Evolutionary conservation across 2,329 filamentous ascomycete genomes (phyloP).

Genomic region (Phoma sp.): DNA sequence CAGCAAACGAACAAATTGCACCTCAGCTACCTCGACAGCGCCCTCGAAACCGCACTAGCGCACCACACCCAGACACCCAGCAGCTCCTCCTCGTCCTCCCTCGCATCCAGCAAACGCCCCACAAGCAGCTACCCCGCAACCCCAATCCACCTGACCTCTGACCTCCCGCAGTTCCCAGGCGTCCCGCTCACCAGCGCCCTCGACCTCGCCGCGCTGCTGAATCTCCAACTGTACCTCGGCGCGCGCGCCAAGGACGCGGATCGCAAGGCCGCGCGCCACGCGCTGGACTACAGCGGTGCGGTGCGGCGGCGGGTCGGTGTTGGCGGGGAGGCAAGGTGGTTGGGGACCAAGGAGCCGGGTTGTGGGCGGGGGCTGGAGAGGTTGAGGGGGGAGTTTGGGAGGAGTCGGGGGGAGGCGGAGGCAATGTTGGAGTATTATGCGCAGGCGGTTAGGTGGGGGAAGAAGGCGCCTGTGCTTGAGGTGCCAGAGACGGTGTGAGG

Average conservation of each 20-base stretch:
- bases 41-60: slow-evolving; percentile 22
- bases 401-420: slow-evolving; percentile 21
- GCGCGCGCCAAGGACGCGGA: slow-evolving; percentile 29
- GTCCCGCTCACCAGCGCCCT: slow-evolving; percentile 15
- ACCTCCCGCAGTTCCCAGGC: slow-evolving; percentile 18
- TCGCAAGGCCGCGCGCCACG: slow-evolving; percentile 29
- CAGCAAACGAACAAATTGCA: slow-evolving; percentile 24
- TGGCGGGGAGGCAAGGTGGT: slow-evolving; percentile 27
- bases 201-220: slow-evolving; percentile 35
- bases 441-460: slow-evolving; percentile 31
- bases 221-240: slow-evolving; percentile 28
- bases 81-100: slow-evolving; percentile 13
- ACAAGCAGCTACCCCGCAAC: slow-evolving; percentile 4
- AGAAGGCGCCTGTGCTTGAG: slow-evolving; percentile 25
- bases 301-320: slow-evolving; percentile 26
- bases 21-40: slow-evolving; percentile 31
- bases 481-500: slow-evolving; percentile 26
- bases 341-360: slow-evolving; percentile 8
- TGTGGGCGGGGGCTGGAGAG: slow-evolving; percentile 10
- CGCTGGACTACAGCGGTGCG: slow-evolving; percentile 30
- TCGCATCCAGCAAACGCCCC: slow-evolving; percentile 4
- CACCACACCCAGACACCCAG: slow-evolving; percentile 11
- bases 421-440: slow-evolving; percentile 32
- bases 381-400: slow-evolving; percentile 25
- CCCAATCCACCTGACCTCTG: neutral